Evolutionary conservation across 495 filamentous ascomycete genomes (phyloP).

Genomic region (Pyrenula aspistea): DNA sequence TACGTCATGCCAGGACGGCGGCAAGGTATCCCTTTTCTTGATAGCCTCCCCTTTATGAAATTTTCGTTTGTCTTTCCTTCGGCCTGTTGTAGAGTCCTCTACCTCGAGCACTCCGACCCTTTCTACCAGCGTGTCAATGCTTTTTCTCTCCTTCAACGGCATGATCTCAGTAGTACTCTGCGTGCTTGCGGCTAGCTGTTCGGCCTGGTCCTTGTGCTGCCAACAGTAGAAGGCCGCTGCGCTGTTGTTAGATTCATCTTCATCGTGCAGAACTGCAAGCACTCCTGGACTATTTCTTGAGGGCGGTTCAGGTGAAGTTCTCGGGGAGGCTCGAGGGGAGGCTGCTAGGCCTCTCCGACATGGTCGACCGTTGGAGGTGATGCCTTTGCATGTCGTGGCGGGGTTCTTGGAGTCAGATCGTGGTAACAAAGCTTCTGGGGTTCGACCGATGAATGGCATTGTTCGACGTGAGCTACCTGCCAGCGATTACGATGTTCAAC

Average conservation of each 20-base stretch:
- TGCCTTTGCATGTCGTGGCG: slow-evolving; percentile 72
- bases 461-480: slow-evolving; percentile 3
- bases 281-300: slow-evolving; percentile 17
- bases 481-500: too few species aligned
- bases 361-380: slow-evolving; percentile 63
- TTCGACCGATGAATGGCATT: slow-evolving; percentile 72
- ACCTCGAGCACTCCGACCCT: slow-evolving; percentile 62
- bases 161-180: slow-evolving; percentile 8
- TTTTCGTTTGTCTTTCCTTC: slow-evolving; percentile 8
- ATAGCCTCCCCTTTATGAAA: slow-evolving; percentile 8
- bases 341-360: slow-evolving; percentile 58
- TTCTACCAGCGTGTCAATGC: slow-evolving; percentile 73
- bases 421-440: slow-evolving; percentile 67
- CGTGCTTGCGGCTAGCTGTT: slow-evolving; percentile 9
- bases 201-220: slow-evolving; percentile 86
- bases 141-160: slow-evolving; percentile 46
- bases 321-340: slow-evolving; percentile 22
- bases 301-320: slow-evolving; percentile 12
- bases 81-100: slow-evolving; percentile 19
- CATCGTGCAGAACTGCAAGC: slow-evolving; percentile 27
- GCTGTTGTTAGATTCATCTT: slow-evolving; percentile 23
- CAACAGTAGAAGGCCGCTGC: slow-evolving; percentile 66
- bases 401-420: slow-evolving; percentile 78
- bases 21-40: slow-evolving; percentile 13
- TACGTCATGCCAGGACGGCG: slow-evolving; percentile 22